These are phyloP conservation scores for Gymnopilus dilepis DNA, from an alignment of 768 basidiomycete species.

Conservation along the genomic window DNA sequence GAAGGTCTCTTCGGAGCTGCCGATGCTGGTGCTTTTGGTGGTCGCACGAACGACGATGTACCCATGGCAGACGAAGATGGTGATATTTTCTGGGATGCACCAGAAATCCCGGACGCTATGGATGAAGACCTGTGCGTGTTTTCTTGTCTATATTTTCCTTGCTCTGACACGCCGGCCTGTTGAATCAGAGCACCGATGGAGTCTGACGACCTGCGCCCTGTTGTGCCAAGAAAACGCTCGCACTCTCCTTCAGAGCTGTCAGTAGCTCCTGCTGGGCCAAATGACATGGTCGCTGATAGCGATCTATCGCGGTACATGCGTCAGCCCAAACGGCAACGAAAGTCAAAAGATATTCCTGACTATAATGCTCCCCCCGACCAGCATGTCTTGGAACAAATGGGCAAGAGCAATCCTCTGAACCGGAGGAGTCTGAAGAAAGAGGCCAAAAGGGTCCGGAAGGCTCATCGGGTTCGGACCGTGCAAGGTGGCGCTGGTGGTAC, in stretches of 20 bases:
- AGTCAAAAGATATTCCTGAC: constrained; percentile 55
- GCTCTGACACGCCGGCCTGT: neutral
- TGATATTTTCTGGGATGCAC: constrained; percentile 49
- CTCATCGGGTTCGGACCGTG: constrained; percentile 38
- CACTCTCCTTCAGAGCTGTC: constrained; percentile 40
- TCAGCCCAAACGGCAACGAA: constrained; percentile 67
- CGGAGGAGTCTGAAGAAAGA: constrained; percentile 66
- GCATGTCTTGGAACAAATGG: constrained; percentile 52
- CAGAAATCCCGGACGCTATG: constrained; percentile 42
- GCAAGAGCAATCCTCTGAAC: constrained; percentile 61
- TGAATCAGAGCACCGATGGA: constrained; percentile 38
- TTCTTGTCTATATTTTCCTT: neutral
- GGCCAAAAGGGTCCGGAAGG: constrained; percentile 65
- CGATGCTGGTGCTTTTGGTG: constrained; percentile 80
- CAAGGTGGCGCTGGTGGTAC: constrained; percentile 22
- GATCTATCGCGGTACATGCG: constrained; percentile 33
- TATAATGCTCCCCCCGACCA: constrained; percentile 57
- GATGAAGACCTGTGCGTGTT: constrained; percentile 44
- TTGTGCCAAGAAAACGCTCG: constrained; percentile 43
- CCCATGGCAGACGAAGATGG: constrained; percentile 51
- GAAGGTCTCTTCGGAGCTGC: constrained; percentile 82
- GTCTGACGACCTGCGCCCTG: constrained; percentile 38
- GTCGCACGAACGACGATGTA: constrained; percentile 42
- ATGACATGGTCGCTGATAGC: constrained; percentile 16
- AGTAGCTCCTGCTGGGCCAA: constrained; percentile 14